Evolutionary conservation across 2,329 filamentous ascomycete species (phyloP).

Genomic region (Pseudonectria buxi): DNA sequence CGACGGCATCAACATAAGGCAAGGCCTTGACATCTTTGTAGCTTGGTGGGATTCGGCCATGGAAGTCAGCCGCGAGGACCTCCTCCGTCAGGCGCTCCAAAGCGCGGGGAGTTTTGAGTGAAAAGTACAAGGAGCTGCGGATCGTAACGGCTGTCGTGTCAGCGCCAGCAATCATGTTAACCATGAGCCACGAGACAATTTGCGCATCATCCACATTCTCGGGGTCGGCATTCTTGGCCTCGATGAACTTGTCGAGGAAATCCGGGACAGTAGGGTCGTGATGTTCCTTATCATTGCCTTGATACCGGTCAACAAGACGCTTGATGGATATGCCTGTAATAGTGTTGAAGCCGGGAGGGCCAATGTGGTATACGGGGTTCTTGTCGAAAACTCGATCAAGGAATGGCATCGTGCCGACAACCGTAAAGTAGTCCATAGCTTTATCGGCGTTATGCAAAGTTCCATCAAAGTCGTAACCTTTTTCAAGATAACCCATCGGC

Average conservation of each 20-base stretch:
- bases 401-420: slow-evolving; percentile 23
- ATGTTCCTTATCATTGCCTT: slow-evolving; percentile 21
- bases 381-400: slow-evolving; percentile 32
- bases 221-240: slow-evolving; percentile 27
- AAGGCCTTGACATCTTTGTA: slow-evolving; percentile 12
- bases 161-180: slow-evolving; percentile 23
- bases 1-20: slow-evolving; percentile 28
- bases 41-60: slow-evolving; percentile 2
- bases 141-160: slow-evolving; percentile 20
- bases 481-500: slow-evolving; percentile 35
- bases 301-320: slow-evolving; percentile 21
- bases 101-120: slow-evolving; percentile 12
- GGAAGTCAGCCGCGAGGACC: slow-evolving; percentile 6
- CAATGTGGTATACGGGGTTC: slow-evolving; percentile 30
- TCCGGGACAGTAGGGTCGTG: slow-evolving; percentile 24
- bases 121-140: slow-evolving; percentile 16
- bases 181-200: slow-evolving; percentile 29
- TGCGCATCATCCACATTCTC: slow-evolving; percentile 28
- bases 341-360: slow-evolving; percentile 25
- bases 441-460: slow-evolving; percentile 27
- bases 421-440: slow-evolving; percentile 27
- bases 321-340: slow-evolving; percentile 22
- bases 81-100: slow-evolving; percentile 14
- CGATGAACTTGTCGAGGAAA: slow-evolving; percentile 36
- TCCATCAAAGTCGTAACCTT: slow-evolving; percentile 29